Evolutionary conservation across 225 moss, liverwort and hornwort species (phyloP).

Genomic region (Polytrichum formosum): DNA sequence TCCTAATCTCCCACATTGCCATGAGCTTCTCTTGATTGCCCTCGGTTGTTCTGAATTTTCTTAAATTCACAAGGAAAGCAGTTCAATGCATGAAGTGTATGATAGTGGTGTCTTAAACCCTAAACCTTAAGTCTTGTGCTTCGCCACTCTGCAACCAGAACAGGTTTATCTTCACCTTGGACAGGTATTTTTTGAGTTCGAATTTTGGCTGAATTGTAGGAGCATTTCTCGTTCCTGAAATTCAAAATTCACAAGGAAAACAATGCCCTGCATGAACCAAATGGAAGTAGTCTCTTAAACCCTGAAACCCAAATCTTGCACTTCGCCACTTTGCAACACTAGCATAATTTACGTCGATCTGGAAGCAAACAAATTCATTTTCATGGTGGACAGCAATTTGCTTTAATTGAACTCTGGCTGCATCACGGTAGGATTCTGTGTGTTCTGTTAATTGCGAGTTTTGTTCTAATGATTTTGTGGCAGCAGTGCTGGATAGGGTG

Average conservation of each 20-base stretch:
- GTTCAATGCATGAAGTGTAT: too few species aligned
- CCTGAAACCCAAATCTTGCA: not conserved
- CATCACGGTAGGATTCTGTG: not conserved
- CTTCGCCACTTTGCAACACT: not conserved
- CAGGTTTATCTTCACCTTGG: not conserved
- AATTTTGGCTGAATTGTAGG: not conserved
- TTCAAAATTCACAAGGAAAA: too few species aligned
- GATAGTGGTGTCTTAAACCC: not conserved
- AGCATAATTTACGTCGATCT: too few species aligned
- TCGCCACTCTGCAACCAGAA: not conserved
- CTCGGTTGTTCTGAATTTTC: too few species aligned
- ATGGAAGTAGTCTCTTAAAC: not conserved
- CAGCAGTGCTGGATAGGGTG: constrained; percentile 68
- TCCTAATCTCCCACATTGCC: not conserved
- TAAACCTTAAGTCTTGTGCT: not conserved
- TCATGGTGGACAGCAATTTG: not conserved
- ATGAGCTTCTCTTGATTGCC: not conserved
- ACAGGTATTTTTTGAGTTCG: not conserved
- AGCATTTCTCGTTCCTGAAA: not conserved
- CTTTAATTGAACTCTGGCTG: not conserved
- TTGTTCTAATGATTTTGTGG: not conserved
- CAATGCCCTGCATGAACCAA: too few species aligned
- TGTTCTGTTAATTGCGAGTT: not conserved
- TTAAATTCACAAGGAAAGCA: too few species aligned
- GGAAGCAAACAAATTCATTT: not conserved